These are phyloP conservation scores for Spiromastix sp. DNA, from an alignment of 2,329 filamentous ascomycete species.

Conservation along the genomic window DNA sequence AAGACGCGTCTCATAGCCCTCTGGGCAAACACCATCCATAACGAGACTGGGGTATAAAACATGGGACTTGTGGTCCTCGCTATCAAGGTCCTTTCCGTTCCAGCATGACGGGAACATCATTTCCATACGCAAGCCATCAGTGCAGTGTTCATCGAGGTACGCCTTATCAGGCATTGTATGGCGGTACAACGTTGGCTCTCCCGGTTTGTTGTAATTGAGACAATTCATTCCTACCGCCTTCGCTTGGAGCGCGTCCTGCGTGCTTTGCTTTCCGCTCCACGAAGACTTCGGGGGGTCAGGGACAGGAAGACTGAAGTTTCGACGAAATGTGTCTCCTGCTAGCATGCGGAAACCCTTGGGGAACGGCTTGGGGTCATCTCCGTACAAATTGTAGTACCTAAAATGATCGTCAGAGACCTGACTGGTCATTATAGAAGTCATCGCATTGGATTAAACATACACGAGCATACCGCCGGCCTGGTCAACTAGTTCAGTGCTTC, in stretches of 20 bases:
- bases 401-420: too few relatives aligned
- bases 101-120: constrained; percentile 86
- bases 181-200: constrained; percentile 68
- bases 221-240: constrained; percentile 93
- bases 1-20: constrained; percentile 55
- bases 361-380: constrained; percentile 58
- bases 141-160: constrained; percentile 70
- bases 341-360: constrained; percentile 72
- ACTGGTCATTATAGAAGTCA: constrained; percentile 7
- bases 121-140: constrained; percentile 71
- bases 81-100: constrained; percentile 57
- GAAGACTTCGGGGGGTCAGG: constrained; percentile 58
- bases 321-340: constrained; percentile 58
- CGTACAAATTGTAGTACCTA: constrained; percentile 77
- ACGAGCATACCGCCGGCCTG: constrained; percentile 77
- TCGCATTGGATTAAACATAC: constrained; percentile 40
- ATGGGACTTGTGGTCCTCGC: constrained; percentile 49
- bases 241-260: constrained; percentile 61
- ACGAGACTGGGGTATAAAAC: constrained; percentile 70
- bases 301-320: constrained; percentile 60
- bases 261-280: constrained; percentile 56
- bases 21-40: constrained; percentile 65
- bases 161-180: constrained; percentile 72
- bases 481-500: constrained; percentile 56
- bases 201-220: constrained; percentile 59